These are phyloP conservation scores for Colletotrichum falcatum DNA, from an alignment of 2,329 filamentous ascomycete genomes.

Conservation along the genomic window DNA sequence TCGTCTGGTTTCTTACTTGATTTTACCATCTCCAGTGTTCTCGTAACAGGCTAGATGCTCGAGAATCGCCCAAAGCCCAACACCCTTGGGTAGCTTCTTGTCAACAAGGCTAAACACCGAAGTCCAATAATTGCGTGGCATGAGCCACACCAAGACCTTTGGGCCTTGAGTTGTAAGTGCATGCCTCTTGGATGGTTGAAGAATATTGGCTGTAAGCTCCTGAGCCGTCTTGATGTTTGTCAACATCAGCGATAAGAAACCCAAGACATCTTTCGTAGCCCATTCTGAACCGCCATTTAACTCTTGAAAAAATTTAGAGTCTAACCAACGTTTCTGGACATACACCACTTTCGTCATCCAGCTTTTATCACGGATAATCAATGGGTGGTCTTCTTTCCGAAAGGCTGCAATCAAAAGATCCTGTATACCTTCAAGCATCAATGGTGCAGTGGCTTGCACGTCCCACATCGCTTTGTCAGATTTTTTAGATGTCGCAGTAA, in stretches of 20 bases:
- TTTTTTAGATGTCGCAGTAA: background rate
- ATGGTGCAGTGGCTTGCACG: background rate
- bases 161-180: too few species aligned
- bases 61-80: too few species aligned
- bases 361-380: background rate
- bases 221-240: background rate
- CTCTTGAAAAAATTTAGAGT: background rate
- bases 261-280: slow-evolving; percentile 1
- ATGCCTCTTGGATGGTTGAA: too few species aligned
- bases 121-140: too few species aligned
- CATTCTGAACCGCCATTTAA: background rate
- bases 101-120: too few species aligned
- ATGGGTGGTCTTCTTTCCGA: background rate
- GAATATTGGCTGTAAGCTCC: too few species aligned
- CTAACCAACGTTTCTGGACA: background rate
- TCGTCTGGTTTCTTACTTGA: too few species aligned
- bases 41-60: too few species aligned
- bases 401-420: background rate
- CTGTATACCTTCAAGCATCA: background rate
- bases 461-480: background rate
- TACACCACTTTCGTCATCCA: background rate
- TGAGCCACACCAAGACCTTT: too few species aligned
- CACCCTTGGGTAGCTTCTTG: too few species aligned
- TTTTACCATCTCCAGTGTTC: too few species aligned
- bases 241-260: background rate